Percentiles rank a stretch among this genome's conserved stretches.
phyloP scores from a whole-genome alignment of 768 basidiomycete species.

The Termitomyces sp. region DNA sequence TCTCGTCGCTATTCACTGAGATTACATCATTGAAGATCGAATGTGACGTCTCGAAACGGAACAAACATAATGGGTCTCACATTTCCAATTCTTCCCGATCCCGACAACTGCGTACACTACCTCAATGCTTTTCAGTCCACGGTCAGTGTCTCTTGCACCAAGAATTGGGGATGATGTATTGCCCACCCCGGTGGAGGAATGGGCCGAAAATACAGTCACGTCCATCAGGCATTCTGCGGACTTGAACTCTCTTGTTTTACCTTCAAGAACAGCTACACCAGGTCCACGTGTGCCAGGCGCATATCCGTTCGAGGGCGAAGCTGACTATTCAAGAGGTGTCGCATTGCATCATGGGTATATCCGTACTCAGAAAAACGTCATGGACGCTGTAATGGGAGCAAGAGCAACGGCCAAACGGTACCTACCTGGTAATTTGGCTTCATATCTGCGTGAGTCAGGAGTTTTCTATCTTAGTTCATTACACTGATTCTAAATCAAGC shows the following conservation, averaged over 20 bases:
- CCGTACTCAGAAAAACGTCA: constrained; percentile 17
- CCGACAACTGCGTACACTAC: too few relatives aligned
- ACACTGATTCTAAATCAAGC: not conserved
- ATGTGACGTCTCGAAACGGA: not conserved
- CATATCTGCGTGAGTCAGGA: constrained; percentile 12
- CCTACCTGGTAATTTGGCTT: not conserved
- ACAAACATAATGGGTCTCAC: not conserved
- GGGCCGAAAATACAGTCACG: constrained; percentile 7
- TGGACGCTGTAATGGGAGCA: constrained; percentile 14
- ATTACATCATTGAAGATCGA: constrained; percentile 1
- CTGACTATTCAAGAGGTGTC: not conserved
- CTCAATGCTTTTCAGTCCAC: not conserved
- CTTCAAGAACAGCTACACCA: constrained; percentile 4
- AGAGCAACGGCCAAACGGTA: constrained; percentile 17
- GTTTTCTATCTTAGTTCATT: not conserved
- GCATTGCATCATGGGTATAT: constrained; percentile 15
- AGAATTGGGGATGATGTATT: constrained; percentile 5
- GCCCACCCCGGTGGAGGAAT: constrained; percentile 13
- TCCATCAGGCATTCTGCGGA: constrained; percentile 7
- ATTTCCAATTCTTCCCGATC: not conserved
- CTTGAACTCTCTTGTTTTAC: not conserved
- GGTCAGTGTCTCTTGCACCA: constrained; percentile 5
- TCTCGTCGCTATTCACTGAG: too few relatives aligned
- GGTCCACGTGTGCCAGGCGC: constrained; percentile 14
- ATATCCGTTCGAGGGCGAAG: constrained; percentile 6